phyloP scores from a whole-genome alignment of 2,329 filamentous ascomycete species.

The Colletotrichum orchidophilum region DNA sequence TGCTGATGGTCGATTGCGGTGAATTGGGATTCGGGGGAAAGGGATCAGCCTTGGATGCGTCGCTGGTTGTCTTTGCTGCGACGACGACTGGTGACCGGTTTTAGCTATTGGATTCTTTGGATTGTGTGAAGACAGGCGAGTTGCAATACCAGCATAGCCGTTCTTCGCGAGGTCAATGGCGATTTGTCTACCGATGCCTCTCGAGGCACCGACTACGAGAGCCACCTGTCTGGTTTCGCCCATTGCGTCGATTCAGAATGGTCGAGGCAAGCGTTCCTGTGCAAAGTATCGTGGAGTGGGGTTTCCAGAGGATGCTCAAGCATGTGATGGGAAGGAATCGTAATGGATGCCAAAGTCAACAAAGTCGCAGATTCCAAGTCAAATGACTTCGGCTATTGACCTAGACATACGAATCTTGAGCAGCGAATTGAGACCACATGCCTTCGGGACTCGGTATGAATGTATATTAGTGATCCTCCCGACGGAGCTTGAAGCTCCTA shows the following conservation, averaged over 20 bases:
- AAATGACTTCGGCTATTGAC: no score
- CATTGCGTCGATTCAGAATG: constrained; percentile 17
- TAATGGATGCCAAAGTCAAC: no score
- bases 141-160: constrained; percentile 72
- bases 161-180: constrained; percentile 79
- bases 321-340: neutral
- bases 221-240: constrained; percentile 58
- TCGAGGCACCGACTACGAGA: constrained; percentile 78
- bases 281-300: neutral
- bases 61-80: constrained; percentile 78
- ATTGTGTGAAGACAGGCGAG: neutral
- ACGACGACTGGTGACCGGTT: constrained; percentile 68
- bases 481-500: neutral
- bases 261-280: neutral
- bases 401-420: neutral
- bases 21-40: constrained; percentile 85
- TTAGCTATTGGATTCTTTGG: neutral
- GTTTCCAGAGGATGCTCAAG: neutral
- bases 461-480: constrained; percentile 21
- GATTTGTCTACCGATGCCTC: constrained; percentile 84
- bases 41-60: constrained; percentile 62
- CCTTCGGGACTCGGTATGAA: constrained; percentile 8
- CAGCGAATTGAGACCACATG: neutral
- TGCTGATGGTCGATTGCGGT: constrained; percentile 78
- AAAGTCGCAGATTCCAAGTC: neutral